Evolutionary conservation across 352 stramenopile genomes (phyloP).

Genomic region (Aphanomyces stellatus): DNA sequence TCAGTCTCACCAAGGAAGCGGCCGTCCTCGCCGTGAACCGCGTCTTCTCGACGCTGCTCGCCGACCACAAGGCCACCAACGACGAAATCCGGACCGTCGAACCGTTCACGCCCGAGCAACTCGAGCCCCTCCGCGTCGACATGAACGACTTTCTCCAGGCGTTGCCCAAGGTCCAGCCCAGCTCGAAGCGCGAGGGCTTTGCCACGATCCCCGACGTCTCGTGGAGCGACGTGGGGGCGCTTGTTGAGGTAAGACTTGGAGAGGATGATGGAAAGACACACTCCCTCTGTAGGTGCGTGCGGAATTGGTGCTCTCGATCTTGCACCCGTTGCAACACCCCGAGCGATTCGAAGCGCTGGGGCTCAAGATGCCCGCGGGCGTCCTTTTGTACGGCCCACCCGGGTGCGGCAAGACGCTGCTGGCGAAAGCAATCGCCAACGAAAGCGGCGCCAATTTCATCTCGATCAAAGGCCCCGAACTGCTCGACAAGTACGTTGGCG

Average conservation of each 20-base stretch:
- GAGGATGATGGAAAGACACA: too few relatives aligned
- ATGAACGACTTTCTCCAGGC: constrained; percentile 96
- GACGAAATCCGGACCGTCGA: constrained; percentile 58
- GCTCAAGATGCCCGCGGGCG: constrained; percentile 93
- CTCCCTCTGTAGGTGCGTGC: constrained; percentile 89
- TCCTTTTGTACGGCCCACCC: constrained; percentile 96
- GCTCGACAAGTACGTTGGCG: constrained; percentile 99
- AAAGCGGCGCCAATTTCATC: constrained; percentile 99
- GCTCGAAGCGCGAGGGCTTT: constrained; percentile 98
- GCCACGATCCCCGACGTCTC: constrained; percentile 96
- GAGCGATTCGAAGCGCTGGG: constrained; percentile 92
- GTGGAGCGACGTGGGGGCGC: constrained; percentile 96
- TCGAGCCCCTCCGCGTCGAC: constrained; percentile 89
- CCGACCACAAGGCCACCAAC: constrained; percentile 7
- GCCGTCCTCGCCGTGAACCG: constrained; percentile 97
- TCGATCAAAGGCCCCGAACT: constrained; percentile 98
- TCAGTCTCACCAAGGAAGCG: constrained; percentile 97
- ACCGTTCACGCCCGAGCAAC: constrained; percentile 84
- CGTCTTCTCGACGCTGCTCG: constrained; percentile 90
- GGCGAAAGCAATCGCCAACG: constrained; percentile 97
- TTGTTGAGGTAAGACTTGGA: constrained; percentile 39
- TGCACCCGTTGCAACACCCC: constrained; percentile 97
- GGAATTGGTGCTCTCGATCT: constrained; percentile 93
- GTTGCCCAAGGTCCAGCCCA: constrained; percentile 96
- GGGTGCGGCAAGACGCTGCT: constrained; percentile 99